Evolutionary conservation across 2,329 filamentous ascomycete species (phyloP), one percentile per base, ranked within the genome.

Genomic region (Tolypocladium capitatum): DNA sequence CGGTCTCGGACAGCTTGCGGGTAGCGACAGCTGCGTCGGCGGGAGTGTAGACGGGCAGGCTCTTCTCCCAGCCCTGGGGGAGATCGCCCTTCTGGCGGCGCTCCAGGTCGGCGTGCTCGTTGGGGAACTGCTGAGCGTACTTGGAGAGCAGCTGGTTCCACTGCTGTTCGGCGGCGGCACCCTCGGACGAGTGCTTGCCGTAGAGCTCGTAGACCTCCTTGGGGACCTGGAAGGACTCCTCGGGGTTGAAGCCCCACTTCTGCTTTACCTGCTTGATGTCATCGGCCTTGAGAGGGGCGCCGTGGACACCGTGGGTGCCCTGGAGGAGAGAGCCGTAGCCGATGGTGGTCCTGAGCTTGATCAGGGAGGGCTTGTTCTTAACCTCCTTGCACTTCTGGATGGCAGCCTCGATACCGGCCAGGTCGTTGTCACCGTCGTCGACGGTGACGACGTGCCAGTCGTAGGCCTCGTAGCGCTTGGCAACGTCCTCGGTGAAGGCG

Each of bases 341-440:
- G 65, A 98, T 98, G 68, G 86, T 97, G 65, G 92, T 98, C 67
- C 83, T 89, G 60, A 98, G 81, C 77, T 94, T 90, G 77, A 98
- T 96, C 63, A 98, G 74, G 52, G 90, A 85, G 55, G 92, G 92
- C 84, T 97, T 98, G 78, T 97, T 81, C 69, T 81, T 97, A 70
- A 94, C 85, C 56, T 82, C 74, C 75, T 91, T 82, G 67, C 82
- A 85, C 73, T 86, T 80, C 69, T 82, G 79, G 68, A 98, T 86
- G 60, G 92, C 92, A 53, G 77, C 81, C 74, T 94, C 89, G 52
- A 98, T 97, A 63, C 69, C 81, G 56, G 82, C 83, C 49, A 96
- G 81, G 71, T 97, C 88, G 67, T 80, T 69, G 76, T 98, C 86
- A 69, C 92, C 92, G 61, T 97, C 81, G 60, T 83, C 74, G 66